Base-by-base conservation (phyloP, 352 stramenopile species). In the Phytophthora rubi region DNA sequence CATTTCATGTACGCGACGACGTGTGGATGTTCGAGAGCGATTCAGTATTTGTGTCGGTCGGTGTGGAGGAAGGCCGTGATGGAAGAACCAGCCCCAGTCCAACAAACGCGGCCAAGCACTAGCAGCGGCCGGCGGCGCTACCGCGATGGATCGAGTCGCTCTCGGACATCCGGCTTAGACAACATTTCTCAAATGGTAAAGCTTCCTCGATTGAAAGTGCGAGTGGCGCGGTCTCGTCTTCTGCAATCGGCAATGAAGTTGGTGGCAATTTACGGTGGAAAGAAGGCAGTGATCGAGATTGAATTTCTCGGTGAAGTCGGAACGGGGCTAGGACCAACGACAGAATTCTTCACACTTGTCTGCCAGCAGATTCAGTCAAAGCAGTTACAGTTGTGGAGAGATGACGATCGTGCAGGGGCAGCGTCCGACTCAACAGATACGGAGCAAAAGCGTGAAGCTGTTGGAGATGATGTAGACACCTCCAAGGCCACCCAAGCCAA, bases 221-320 rank as follows among this genome's bases (percentile, higher is more conserved):
- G 86, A 10, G 86, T 94, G 8, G 77, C 86, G 0, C 79, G 86
- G 1, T 77, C 80, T 8, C 80, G 82, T 2, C 58, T 94, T 15
- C 68, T 94, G 18, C 76, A 87, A 59, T 94, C 84, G 1, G 86
- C 86, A 4, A 83, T 88, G 71, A 94, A 94, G 68, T 66, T 94
- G 8, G 64, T 94, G 15, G 67, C 81, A 13, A 82, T 92, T 49
- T 92, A 94, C 56, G 84, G 86, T 13, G 86, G 86, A 26, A 89
- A 89, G 74, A 89, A 90, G 57, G 80, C 84, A 16, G 78, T 92
- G 42, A 86, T 94, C 47, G 86, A 94, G 70, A 90, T 92, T 47
- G 86, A 94, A 59, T 94, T 92, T 52, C 65, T 94, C 0, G 86
- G 84, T 13, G 86, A 94, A 81, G 86, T 94, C 2, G 86, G 86